Conservation (phyloP, 345 rosid genomes). For the Nasturtium officinale region DNA sequence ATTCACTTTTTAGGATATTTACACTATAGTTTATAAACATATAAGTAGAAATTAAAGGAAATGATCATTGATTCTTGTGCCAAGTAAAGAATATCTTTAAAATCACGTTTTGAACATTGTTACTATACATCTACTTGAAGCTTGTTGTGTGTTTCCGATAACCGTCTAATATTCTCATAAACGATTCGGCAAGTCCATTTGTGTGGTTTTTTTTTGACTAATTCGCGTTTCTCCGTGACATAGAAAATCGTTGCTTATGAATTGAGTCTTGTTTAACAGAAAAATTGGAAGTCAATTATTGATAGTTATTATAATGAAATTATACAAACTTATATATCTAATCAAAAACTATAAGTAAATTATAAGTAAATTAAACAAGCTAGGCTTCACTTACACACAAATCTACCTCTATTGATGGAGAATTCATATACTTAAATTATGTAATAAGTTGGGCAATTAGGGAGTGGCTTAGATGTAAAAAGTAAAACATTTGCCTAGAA, state of each 20-base stretch:
- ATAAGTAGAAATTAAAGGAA: neutral
- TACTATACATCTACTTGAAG: neutral
- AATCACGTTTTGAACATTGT: neutral
- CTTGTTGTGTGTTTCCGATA: neutral
- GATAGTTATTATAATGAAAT: neutral
- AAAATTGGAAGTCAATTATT: neutral
- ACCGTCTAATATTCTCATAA: neutral
- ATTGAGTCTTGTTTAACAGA: no score
- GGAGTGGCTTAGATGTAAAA: no score
- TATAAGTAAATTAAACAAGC: conserved; percentile 1
- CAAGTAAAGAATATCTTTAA: neutral
- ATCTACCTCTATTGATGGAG: neutral
- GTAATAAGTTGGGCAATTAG: neutral
- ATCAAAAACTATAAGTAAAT: neutral
- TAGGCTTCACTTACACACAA: conserved; percentile 8
- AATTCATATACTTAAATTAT: neutral
- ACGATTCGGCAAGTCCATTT: no score
- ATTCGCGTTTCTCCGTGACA: no score
- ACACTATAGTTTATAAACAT: neutral
- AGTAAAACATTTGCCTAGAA: no score
- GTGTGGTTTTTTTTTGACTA: no score
- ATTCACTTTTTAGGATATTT: conserved; percentile 1
- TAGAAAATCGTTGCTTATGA: no score
- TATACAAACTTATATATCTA: neutral
- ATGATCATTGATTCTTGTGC: neutral